A percentile compares a stretch with the other conserved stretches of the same genome.
phyloP scores from a whole-genome alignment of 208 protist species.

The Trypanosoma melophagium region DNA sequence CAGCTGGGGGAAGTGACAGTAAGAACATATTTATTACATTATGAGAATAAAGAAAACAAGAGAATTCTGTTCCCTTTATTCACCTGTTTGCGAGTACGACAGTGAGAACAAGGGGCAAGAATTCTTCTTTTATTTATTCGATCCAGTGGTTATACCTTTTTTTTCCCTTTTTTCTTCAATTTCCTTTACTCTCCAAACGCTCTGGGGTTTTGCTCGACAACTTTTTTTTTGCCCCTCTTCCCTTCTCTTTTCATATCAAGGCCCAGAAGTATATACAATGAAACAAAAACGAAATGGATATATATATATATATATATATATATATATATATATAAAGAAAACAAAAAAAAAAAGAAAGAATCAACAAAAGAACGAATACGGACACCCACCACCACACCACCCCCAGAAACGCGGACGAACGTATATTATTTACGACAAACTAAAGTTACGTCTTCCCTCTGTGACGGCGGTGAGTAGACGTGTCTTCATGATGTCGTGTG shows the following conservation, averaged over 20 bases:
- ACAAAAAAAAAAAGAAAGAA: conserved; percentile 15
- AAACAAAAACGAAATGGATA: neutral
- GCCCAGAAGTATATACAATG: neutral
- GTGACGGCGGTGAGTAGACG: conserved; percentile 78
- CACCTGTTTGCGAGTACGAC: too few relatives aligned
- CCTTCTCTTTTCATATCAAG: neutral
- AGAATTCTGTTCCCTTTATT: neutral
- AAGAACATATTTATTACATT: too few relatives aligned
- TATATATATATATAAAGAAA: neutral
- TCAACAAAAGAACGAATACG: neutral
- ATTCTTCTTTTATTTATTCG: too few relatives aligned
- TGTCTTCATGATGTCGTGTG: conserved; percentile 59
- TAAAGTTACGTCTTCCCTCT: conserved; percentile 86
- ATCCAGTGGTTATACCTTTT: neutral
- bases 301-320: neutral
- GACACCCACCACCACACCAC: too few relatives aligned
- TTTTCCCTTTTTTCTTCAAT: conserved; percentile 19
- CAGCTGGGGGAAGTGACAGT: too few relatives aligned
- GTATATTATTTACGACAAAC: conserved; percentile 54
- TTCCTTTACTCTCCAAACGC: neutral
- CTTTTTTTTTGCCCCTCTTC: neutral
- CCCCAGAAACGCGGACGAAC: neutral
- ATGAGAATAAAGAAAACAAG: neutral
- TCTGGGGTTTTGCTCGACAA: neutral
- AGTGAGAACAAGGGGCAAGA: too few relatives aligned